Evolutionary conservation across 164 flowering plant genomes (phyloP).

Genomic region (Buxus sempervirens): DNA sequence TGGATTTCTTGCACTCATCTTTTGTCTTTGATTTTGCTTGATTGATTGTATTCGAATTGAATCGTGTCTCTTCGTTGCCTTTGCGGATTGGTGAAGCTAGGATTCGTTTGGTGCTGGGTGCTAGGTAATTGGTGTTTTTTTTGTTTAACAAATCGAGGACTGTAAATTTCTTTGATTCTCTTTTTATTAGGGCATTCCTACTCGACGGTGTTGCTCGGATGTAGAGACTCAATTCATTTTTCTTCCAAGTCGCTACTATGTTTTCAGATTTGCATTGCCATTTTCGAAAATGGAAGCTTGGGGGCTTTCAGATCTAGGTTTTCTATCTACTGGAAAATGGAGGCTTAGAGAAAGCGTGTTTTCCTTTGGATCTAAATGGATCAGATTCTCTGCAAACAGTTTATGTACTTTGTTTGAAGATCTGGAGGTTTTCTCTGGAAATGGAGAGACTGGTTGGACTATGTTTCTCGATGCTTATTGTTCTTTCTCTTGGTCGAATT

Average conservation of each 20-base stretch:
- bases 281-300: too few species aligned
- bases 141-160: too few species aligned
- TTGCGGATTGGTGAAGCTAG: not conserved
- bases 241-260: too few species aligned
- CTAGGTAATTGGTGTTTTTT: too few species aligned
- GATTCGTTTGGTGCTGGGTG: not conserved
- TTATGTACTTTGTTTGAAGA: not conserved
- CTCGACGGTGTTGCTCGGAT: too few species aligned
- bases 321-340: not conserved
- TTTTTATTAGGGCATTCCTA: too few species aligned
- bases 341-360: too few species aligned
- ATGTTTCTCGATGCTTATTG: not conserved
- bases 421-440: not conserved
- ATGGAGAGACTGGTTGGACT: constrained; percentile 21
- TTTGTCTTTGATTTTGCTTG: not conserved
- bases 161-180: too few species aligned
- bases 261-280: too few species aligned
- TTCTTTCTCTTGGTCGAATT: constrained; percentile 9
- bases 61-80: not conserved
- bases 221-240: too few species aligned
- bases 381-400: not conserved
- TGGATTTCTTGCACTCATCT: not conserved
- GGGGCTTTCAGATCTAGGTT: not conserved
- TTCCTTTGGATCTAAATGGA: too few species aligned
- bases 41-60: not conserved